Conservation (phyloP, 306 rosid genomes). For the Ammopiptanthus mongolicus region DNA sequence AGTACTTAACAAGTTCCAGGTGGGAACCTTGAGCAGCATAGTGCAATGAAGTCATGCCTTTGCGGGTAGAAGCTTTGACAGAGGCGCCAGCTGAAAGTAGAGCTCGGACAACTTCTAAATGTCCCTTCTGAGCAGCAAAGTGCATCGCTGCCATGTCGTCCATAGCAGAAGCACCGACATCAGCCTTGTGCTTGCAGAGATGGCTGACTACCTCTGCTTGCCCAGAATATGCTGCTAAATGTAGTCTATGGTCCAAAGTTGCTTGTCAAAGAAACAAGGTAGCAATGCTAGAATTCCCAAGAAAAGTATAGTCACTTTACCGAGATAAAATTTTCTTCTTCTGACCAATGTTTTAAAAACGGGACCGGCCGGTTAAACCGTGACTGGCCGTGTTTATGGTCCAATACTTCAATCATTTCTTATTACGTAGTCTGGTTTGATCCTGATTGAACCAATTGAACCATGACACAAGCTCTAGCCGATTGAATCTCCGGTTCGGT, state of each 20-base stretch:
- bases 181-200: slow-evolving; percentile 88
- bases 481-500: neutral
- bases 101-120: slow-evolving; percentile 57
- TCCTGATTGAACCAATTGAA: neutral
- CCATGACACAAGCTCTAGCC: neutral
- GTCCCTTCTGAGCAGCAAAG: slow-evolving; percentile 93
- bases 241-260: slow-evolving; percentile 53
- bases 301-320: neutral
- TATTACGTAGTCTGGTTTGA: neutral
- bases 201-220: slow-evolving; percentile 58
- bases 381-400: neutral
- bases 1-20: slow-evolving; percentile 76
- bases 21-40: slow-evolving; percentile 83
- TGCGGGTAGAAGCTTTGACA: slow-evolving; percentile 64
- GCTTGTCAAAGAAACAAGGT: slow-evolving; percentile 58
- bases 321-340: neutral
- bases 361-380: neutral
- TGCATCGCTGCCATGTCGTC: slow-evolving; percentile 96
- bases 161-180: slow-evolving; percentile 90
- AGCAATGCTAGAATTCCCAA: neutral
- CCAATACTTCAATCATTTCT: neutral
- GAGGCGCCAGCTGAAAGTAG: slow-evolving; percentile 65
- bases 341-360: neutral
- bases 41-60: slow-evolving; percentile 79
- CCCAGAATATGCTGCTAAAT: slow-evolving; percentile 94